Percentiles rank a stretch among this genome's conserved stretches.
These are phyloP conservation scores for Candida nitratophila DNA, from an alignment of 805 yeast species.

Conservation along the genomic window DNA sequence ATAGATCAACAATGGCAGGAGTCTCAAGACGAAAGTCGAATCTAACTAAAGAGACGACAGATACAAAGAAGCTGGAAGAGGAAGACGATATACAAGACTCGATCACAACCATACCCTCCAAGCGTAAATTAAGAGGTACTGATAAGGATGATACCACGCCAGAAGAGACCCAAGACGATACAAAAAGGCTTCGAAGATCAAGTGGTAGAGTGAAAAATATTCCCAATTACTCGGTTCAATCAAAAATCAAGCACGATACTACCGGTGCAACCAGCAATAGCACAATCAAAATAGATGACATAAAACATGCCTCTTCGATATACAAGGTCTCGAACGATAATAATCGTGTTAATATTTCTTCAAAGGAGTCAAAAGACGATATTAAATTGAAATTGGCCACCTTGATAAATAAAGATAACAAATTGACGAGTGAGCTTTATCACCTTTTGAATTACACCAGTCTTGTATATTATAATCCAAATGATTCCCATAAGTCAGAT, in stretches of 20 bases:
- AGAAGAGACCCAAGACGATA: neutral
- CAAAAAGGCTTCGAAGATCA: conserved; percentile 8
- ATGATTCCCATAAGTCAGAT: conserved; percentile 2
- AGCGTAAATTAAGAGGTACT: neutral
- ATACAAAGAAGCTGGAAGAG: too few species aligned
- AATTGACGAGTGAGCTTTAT: conserved; percentile 52
- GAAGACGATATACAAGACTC: too few species aligned
- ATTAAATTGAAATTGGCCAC: conserved; percentile 32
- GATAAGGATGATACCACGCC: neutral
- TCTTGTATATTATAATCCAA: conserved; percentile 55
- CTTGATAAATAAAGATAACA: conserved; percentile 37
- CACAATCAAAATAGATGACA: neutral
- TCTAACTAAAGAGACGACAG: neutral
- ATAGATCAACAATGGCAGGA: neutral
- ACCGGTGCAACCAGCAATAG: neutral
- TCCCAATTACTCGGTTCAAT: conserved; percentile 7
- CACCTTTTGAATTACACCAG: conserved; percentile 58
- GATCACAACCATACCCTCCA: neutral
- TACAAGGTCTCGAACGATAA: neutral
- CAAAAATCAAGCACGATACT: neutral
- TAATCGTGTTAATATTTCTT: too few species aligned
- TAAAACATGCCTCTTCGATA: neutral
- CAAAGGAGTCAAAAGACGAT: neutral
- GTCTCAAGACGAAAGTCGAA: neutral
- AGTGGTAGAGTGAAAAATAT: conserved; percentile 7